A percentile compares a stretch with the other conserved stretches of the same genome.
These are phyloP conservation scores for Candida pseudoviswanathii DNA, from an alignment of 1,139 yeast species.

Conservation along the genomic window DNA sequence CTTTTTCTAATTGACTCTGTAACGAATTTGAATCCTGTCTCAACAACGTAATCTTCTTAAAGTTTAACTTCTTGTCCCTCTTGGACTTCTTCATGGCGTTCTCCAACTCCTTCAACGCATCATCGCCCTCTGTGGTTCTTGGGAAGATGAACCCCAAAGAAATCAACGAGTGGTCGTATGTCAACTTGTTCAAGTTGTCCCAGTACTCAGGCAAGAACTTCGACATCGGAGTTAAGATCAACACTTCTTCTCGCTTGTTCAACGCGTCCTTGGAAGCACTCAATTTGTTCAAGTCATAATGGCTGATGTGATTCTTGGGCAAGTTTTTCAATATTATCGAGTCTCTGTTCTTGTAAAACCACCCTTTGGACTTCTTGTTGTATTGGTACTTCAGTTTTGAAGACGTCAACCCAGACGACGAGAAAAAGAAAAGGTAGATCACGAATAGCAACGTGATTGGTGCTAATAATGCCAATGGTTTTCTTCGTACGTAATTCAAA, in stretches of 20 bases:
- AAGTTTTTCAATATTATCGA: slow-evolving; percentile 57
- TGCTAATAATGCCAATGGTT: slow-evolving; percentile 48
- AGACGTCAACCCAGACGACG: slow-evolving; percentile 24
- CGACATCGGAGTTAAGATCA: slow-evolving; percentile 87
- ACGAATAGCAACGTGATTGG: slow-evolving; percentile 47
- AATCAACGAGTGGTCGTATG: slow-evolving; percentile 81
- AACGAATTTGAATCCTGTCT: slow-evolving; percentile 87
- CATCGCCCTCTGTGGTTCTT: slow-evolving; percentile 75
- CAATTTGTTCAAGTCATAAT: slow-evolving; percentile 78
- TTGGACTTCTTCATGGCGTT: slow-evolving; percentile 61
- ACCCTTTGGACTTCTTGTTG: slow-evolving; percentile 48
- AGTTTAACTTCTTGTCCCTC: slow-evolving; percentile 62
- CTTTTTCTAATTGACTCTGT: slow-evolving; percentile 71
- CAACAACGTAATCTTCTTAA: slow-evolving; percentile 78
- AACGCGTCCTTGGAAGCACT: slow-evolving; percentile 70
- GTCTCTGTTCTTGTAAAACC: slow-evolving; percentile 46
- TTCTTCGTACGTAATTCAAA: slow-evolving; percentile 61
- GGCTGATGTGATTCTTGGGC: slow-evolving; percentile 80
- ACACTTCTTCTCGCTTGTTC: slow-evolving; percentile 75
- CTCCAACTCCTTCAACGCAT: slow-evolving; percentile 70
- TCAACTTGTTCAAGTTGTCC: slow-evolving; percentile 72
- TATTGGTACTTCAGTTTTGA: slow-evolving; percentile 46
- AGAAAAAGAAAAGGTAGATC: slow-evolving; percentile 45
- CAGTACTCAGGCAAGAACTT: slow-evolving; percentile 83
- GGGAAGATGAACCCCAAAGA: slow-evolving; percentile 94